Base-by-base conservation (phyloP, 192 early-diverging fungal genomes). In the Gaertneriomyces sp. region DNA sequence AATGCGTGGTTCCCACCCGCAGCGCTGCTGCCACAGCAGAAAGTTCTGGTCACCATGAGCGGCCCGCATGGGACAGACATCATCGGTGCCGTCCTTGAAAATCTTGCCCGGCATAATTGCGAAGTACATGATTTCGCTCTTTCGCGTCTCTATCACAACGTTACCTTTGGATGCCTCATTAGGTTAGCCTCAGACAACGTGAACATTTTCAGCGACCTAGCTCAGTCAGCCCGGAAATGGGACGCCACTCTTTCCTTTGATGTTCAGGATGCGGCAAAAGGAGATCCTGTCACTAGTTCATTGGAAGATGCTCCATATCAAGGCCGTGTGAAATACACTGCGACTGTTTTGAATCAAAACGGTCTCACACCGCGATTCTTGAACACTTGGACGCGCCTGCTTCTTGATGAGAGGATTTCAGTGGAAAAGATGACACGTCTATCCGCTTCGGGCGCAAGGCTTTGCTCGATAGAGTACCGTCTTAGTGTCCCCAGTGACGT, bases 21-120 rank as follows among this genome's bases (percentile, higher is more conserved):
- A 51, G 68, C 74, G 9, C 71, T 76, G 46, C 66, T 80, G 52
- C 87, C 83, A 58, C 86, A 75, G 64, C 91, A 92, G 66, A 90
- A 87, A 10, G 88, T 92, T 8, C 77, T 92, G 54, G 84, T 93
- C 42, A 88, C 91, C 38, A 76, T 93, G 67, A 85, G 88, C 40
- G 93, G 93, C 5, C 88, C 89, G 9, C 93, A 95, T 67, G 93
- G 93, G 45, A 95, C 93, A 0, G 93, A 95, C 64, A 93, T 95
- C 66, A 91, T 93, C 67, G 91, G 89, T 51, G 88, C 86, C 7
- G 81, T 95, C 5, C 79, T 95, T 8, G 79, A 83, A 45, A 88
- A 88, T 58, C 75, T 91, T 10, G 87, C 90, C 39, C 83, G 78
- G 54, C 84, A 90, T 69, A 74, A 86, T 16, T 91, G 90, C 68